Evolutionary conservation across 2,329 filamentous ascomycete species (phyloP), one percentile per base, ranked within the genome.

Genomic region (Pseudogymnoascus pannorum): DNA sequence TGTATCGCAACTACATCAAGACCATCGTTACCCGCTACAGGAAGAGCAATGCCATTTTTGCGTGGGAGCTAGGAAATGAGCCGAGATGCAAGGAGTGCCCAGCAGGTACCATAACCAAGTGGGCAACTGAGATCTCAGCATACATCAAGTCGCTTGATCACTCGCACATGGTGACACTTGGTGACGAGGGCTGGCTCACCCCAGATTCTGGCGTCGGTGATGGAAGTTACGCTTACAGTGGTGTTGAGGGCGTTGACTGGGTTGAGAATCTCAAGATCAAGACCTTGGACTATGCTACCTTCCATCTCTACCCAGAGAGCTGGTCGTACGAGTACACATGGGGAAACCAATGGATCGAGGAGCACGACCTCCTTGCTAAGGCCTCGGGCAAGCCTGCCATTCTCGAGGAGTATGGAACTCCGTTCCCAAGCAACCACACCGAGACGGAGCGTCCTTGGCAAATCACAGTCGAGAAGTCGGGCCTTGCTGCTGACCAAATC

Each of bases 11-110:
- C 40, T 89, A 88, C 69, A 78, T 88, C 69, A 76, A 80, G 60
- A 74, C 76, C 0, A 77, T 89, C 5, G 79, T 89, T 2, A 79
- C 73, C 18, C 77, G 86, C 9, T 88, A 87, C 73, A 79, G 75
- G 51, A 74, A 77, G 64, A 86, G 82, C 0, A 73, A 81, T 0
- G 79, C 86, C 0, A 78, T 89, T 54, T 83, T 88, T 65, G 83
- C 84, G 0, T 89, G 86, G 86, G 86, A 89, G 67, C 75, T 89
- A 1, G 82, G 78, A 61, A 89, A 89, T 66, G 86, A 89, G 72
- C 82, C 85, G 14, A 77, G 86, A 63, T 88, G 85, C 74, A 75
- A 78, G 12, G 79, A 82, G 11, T 89, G 86, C 69, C 74, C 75
- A 40, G 80, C 81, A 1, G 77, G 78, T 6, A 78, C 86, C 20